Base-by-base conservation (phyloP, 441 rosid species). In the Eruca vesicaria region DNA sequence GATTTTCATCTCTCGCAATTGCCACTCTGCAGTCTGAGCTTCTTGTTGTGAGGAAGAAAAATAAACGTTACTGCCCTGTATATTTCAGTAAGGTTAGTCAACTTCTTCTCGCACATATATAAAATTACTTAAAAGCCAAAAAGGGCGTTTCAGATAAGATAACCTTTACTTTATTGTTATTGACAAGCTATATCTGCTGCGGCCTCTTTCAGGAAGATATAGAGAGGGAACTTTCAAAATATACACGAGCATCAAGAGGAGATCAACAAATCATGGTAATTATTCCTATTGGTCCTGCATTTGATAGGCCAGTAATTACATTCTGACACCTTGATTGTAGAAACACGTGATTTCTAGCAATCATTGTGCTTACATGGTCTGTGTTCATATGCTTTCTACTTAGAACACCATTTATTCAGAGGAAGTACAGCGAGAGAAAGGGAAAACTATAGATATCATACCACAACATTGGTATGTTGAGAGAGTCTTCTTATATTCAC, bases 1-100 rank as follows among this genome's bases (percentile, higher is more conserved):
- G 45, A 58, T 57, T 7, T 16, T 6, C 2, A 3, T 59, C 29
- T 66, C 50, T 59, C 59, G 28, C 63, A 14, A 36, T 76, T 66
- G 35, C 0, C 26, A 4, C 76, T 9, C n/a, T 86, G 71, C 94
- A 94, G 99, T 94, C 99, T 23, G 99, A 94, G 67, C 95, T 88
- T 77, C 86, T 90, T 81, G 87, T 88, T 66, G 91, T 90, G 80
- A 90, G 84, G 89, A 94, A 81, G 75, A 91, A 74, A 80, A 87
- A 84, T 81, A 88, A 80, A 84, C 91, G 98, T 15, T 93, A 85
- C 80, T 90, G 89, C 84, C 99, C 97, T 9, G 74, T 94, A 75
- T 94, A 88, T 85, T 94, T 94, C 86, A 89, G 89, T 73, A 94
- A 94, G 97, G 99, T 78, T 79, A 88, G 98, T 78, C 71, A 45